A percentile compares a stretch with the other conserved stretches of the same genome.
Conservation (phyloP, 1,284 basidiomycete species). For the Rhodotorula sp. region DNA sequence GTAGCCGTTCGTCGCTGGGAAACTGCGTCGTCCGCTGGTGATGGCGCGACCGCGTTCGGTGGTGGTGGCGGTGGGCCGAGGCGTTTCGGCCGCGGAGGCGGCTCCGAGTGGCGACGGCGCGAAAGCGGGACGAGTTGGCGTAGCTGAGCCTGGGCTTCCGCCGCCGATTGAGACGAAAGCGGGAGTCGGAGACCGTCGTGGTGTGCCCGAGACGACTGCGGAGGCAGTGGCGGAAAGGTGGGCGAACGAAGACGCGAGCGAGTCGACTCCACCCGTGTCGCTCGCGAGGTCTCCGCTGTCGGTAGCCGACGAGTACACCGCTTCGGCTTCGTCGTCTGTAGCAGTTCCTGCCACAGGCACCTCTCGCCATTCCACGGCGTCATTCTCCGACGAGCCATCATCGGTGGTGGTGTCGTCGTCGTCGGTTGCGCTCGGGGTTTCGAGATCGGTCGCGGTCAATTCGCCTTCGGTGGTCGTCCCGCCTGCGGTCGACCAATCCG, state of each 20-base stretch:
- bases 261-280: conserved; percentile 7
- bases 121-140: not conserved
- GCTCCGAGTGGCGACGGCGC: not conserved
- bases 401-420: conserved; percentile 2
- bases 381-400: not conserved
- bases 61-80: not conserved
- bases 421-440: not conserved
- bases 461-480: conserved; percentile 20
- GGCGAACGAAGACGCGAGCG: conserved; percentile 22
- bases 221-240: conserved; percentile 6
- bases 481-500: conserved; percentile 25
- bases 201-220: not conserved
- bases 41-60: not conserved
- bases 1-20: not conserved
- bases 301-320: conserved; percentile 2
- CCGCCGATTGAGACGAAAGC: not conserved
- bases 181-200: not conserved
- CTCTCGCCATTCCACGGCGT: not conserved
- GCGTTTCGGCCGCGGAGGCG: not conserved
- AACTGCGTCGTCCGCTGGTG: not conserved
- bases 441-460: not conserved
- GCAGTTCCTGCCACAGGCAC: not conserved
- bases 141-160: not conserved
- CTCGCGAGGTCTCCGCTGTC: not conserved
- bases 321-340: conserved; percentile 7